These are phyloP conservation scores for Pyricularia pennisetigena DNA, from an alignment of 2,329 filamentous ascomycete species.

Conservation along the genomic window DNA sequence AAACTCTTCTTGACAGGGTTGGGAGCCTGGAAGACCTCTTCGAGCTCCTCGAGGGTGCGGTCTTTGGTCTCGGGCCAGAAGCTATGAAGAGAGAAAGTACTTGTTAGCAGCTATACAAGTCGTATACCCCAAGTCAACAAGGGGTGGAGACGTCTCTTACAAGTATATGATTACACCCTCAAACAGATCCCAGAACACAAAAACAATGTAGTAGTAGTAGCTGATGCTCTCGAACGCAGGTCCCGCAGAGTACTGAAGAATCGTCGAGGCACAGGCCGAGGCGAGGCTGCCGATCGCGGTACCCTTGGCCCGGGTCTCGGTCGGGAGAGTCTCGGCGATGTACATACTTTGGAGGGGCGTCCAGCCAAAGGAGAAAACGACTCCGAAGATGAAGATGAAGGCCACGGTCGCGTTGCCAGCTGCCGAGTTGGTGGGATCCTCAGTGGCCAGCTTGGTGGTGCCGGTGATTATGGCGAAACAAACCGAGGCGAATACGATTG, in stretches of 20 bases:
- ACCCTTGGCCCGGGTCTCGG: constrained; percentile 33
- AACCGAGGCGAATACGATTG: constrained; percentile 31
- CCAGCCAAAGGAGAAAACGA: constrained; percentile 40
- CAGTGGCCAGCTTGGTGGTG: constrained; percentile 31
- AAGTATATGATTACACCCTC: constrained; percentile 27
- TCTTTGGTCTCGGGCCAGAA: constrained; percentile 38
- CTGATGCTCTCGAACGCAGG: constrained; percentile 28
- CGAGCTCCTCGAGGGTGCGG: constrained; percentile 43
- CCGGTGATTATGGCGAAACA: constrained; percentile 40
- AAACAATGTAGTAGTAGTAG: constrained; percentile 32
- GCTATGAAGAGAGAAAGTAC: neutral
- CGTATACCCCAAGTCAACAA: constrained; percentile 27
- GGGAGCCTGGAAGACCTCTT: constrained; percentile 36
- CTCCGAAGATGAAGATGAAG: constrained; percentile 42
- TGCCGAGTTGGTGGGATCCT: constrained; percentile 19
- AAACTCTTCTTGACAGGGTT: constrained; percentile 21
- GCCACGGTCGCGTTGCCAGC: constrained; percentile 32
- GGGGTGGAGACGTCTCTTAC: constrained; percentile 33
- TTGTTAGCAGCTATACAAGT: constrained; percentile 19
- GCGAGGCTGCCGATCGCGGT: constrained; percentile 32
- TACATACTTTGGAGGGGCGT: constrained; percentile 40
- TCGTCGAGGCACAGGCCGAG: constrained; percentile 23
- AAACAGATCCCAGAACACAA: constrained; percentile 30
- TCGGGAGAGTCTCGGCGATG: constrained; percentile 32
- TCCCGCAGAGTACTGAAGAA: constrained; percentile 33